Percentiles rank a stretch among this genome's conserved stretches.
Evolutionary conservation across 176 grass and related monocot species (phyloP).

Genomic region (Miscanthus lutarioriparius): DNA sequence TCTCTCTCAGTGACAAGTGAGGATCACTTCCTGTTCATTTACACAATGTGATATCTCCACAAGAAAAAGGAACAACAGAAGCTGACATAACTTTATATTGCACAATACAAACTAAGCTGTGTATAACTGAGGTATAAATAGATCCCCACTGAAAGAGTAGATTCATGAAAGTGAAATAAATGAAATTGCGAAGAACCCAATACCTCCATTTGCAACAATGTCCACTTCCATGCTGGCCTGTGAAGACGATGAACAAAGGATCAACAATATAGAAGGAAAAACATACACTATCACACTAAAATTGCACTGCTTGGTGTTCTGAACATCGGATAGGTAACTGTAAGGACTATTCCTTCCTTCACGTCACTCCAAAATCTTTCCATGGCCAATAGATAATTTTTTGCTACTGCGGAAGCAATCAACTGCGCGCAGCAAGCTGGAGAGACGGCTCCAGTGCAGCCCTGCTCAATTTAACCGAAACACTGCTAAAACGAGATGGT

Average conservation of each 20-base stretch:
- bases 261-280: not conserved
- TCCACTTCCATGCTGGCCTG: slow-evolving; percentile 91
- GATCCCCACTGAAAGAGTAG: not conserved
- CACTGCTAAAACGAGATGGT: not conserved
- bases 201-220: slow-evolving; percentile 96
- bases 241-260: slow-evolving; percentile 11
- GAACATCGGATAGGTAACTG: not conserved
- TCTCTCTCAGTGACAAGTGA: slow-evolving; percentile 66
- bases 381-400: not conserved
- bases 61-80: not conserved
- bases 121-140: not conserved
- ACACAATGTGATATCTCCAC: slow-evolving; percentile 19
- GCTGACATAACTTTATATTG: not conserved
- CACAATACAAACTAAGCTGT: not conserved
- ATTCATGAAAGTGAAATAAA: not conserved
- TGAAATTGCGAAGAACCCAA: not conserved
- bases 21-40: slow-evolving; percentile 81
- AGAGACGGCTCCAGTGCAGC: not conserved
- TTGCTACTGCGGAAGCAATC: not conserved
- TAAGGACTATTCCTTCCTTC: not conserved
- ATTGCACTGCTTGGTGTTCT: not conserved
- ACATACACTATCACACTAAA: not conserved
- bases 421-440: not conserved
- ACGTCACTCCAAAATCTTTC: not conserved
- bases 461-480: not conserved